Base-by-base conservation (phyloP, 2,329 filamentous ascomycete genomes). In the Xylaria sp. region DNA sequence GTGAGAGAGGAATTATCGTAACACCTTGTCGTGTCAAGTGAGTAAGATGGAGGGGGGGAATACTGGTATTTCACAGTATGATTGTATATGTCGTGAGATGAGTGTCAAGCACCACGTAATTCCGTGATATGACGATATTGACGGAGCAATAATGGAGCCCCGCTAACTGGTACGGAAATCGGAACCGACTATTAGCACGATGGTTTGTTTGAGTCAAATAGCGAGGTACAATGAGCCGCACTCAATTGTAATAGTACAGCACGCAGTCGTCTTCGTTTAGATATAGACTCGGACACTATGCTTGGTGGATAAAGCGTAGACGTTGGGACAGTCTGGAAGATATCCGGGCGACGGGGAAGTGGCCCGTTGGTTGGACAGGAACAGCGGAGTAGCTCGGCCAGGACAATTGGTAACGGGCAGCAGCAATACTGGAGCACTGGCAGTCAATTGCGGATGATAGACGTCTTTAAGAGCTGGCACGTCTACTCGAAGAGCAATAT, bases 41-140 rank as follows among this genome's bases (percentile, higher is more conserved):
- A 18, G 61, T 55, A 63, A 39, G 59, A 68, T 41, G 57, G 8
- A 60, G 33, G 46, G 28, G 56, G 25, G 9, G 54, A 33, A 43
- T 20, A 25, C 23, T 25, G 39, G 64, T 43, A 33, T 51, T 58
- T 48, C 49, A 66, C 52, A 49, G 64, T 64, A 58, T 52, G 48
- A 20, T 57, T 59, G 41, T 39, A 59, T 69, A 74, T 77, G 71
- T 70, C 70, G 71, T 75, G 73, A 70, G 73, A 69, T 71, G 66
- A 64, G 66, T 62, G 67, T 72, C 73, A 58, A 68, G 61, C 66
- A 68, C 68, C 66, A 72, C 63, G 69, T 70, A 72, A 75, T 72
- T 75, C 68, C 71, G 71, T 74, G 60, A 66, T 74, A 77, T 77
- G 76, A 76, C 74, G 75, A 72, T 75, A 71, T 74, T 54, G 63